phyloP scores from a whole-genome alignment of 495 filamentous ascomycete species.

The Neurospora pannonica region DNA sequence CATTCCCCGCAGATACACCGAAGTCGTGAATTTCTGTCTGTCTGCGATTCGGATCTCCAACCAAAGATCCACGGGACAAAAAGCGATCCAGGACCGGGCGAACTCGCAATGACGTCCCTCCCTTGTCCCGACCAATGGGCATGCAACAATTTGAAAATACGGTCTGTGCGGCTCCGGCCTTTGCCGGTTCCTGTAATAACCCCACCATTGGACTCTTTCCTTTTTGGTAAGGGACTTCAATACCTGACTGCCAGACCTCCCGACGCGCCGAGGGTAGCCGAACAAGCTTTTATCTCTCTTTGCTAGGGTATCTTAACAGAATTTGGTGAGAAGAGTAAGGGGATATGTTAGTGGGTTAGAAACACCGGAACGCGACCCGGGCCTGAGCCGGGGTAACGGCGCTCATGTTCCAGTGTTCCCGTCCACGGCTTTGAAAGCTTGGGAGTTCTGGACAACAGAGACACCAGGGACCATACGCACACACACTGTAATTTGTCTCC shows the following conservation, averaged over 20 bases:
- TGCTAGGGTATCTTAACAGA: not conserved
- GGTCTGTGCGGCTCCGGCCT: conserved; percentile 10
- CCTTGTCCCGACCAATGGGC: conserved; percentile 12
- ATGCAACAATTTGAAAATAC: conserved; percentile 17
- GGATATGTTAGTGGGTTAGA: not conserved
- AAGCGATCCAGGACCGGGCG: not conserved
- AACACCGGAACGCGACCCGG: not conserved
- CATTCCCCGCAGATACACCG: not conserved
- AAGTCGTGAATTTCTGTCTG: not conserved
- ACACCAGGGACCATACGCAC: too few species aligned
- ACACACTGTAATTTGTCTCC: too few species aligned
- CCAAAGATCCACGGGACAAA: not conserved
- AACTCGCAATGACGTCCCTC: conserved; percentile 19
- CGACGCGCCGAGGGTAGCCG: conserved; percentile 4
- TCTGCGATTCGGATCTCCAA: not conserved
- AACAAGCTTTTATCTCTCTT: not conserved
- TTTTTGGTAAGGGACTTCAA: not conserved
- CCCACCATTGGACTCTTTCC: not conserved
- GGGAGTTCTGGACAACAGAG: not conserved
- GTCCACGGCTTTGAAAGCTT: not conserved
- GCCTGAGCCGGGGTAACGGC: not conserved
- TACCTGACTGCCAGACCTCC: not conserved
- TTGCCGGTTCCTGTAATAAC: not conserved
- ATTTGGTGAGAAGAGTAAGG: not conserved
- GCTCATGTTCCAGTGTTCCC: not conserved